These are phyloP conservation scores for Brasilioporus rufonigricans DNA, from an alignment of 768 basidiomycete species.

Conservation along the genomic window DNA sequence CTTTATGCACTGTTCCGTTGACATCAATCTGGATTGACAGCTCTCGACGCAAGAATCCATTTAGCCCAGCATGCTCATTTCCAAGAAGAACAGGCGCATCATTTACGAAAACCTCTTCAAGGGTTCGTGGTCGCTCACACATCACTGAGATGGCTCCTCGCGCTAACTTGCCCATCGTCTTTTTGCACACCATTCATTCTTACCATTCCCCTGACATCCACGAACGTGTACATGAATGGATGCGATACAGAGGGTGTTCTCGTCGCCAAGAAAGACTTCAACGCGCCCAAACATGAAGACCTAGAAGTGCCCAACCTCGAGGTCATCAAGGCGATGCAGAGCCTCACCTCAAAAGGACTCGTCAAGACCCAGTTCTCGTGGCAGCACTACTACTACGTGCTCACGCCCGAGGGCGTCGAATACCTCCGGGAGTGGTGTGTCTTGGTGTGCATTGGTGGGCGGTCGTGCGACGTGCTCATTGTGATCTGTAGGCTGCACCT, in stretches of 20 bases:
- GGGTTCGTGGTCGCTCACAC: constrained; percentile 51
- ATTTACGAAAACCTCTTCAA: constrained; percentile 99
- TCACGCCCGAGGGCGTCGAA: constrained; percentile 90
- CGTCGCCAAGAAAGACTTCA: constrained; percentile 99
- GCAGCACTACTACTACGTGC: constrained; percentile 98
- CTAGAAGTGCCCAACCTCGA: constrained; percentile 68
- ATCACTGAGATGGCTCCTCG: neutral
- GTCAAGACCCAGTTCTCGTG: constrained; percentile 99
- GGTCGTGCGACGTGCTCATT: neutral
- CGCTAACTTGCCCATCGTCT: neutral
- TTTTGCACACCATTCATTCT: neutral
- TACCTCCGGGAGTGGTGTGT: constrained; percentile 81
- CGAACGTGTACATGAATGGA: too few relatives aligned
- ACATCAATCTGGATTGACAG: constrained; percentile 13
- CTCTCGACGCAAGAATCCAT: constrained; percentile 29
- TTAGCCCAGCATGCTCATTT: constrained; percentile 84
- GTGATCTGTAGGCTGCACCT: constrained; percentile 75
- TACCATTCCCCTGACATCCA: too few relatives aligned
- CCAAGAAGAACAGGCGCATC: constrained; percentile 89
- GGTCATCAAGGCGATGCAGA: constrained; percentile 70
- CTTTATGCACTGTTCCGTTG: neutral
- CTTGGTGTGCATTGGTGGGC: neutral
- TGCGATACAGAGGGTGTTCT: constrained; percentile 82
- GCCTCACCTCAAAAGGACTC: constrained; percentile 66
- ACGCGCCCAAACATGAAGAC: constrained; percentile 95